Conservation (phyloP, 2,329 filamentous ascomycete species). For the Xylaria sp. region DNA sequence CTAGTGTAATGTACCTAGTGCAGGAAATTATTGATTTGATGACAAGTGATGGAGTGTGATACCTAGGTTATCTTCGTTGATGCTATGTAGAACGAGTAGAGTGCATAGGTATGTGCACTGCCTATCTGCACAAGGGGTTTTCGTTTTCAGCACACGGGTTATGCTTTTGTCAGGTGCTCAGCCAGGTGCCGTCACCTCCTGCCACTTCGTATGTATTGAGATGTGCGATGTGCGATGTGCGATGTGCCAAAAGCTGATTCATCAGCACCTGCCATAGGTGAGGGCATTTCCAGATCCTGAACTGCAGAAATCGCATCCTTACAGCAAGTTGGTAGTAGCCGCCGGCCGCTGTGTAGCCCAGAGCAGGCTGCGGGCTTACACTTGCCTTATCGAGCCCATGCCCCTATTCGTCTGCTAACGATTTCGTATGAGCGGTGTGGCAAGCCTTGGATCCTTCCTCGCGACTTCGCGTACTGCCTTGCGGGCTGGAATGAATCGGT, state of each 20-base stretch:
- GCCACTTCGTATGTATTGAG: neutral
- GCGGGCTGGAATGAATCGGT: neutral
- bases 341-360: neutral
- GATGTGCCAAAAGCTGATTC: neutral
- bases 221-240: too few species aligned
- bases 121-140: neutral
- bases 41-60: constrained; percentile 5
- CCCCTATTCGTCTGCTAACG: neutral
- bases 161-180: neutral
- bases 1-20: neutral
- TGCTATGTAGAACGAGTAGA: constrained; percentile 12
- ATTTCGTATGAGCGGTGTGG: constrained; percentile 3
- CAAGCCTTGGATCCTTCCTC: neutral
- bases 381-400: constrained; percentile 1
- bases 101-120: neutral
- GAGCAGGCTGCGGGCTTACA: neutral
- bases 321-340: neutral
- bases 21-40: constrained; percentile 4
- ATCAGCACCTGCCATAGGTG: constrained; percentile 3
- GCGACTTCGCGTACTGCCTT: neutral
- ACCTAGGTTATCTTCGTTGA: constrained; percentile 8
- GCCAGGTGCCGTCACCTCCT: constrained; percentile 2
- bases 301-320: constrained; percentile 4
- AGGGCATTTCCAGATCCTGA: constrained; percentile 7
- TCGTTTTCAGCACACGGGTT: neutral